phyloP scores from a whole-genome alignment of 2,329 filamentous ascomycete species.

The Tolypocladium pustulatum region DNA sequence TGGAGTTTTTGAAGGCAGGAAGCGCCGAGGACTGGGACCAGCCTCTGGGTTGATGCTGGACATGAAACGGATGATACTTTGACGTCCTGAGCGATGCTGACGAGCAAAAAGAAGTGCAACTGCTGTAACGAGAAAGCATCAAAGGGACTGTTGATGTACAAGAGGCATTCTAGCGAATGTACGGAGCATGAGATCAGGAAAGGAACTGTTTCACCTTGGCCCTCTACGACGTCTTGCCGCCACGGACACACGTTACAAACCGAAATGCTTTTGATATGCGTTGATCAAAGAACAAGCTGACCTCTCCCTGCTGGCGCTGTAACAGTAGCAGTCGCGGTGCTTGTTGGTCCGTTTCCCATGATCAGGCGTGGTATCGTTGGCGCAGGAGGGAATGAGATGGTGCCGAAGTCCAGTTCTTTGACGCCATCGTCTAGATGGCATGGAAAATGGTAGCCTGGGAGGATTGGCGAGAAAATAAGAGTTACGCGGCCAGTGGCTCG shows the following conservation, averaged over 20 bases:
- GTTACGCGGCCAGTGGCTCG: neutral
- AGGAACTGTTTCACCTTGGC: no score
- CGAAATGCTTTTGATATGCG: no score
- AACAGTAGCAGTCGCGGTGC: neutral
- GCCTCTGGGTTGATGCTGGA: neutral
- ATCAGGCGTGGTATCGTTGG: neutral
- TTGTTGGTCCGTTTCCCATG: neutral
- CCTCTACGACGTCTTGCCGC: no score
- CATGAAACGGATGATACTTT: neutral
- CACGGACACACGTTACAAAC: no score
- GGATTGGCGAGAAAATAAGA: neutral
- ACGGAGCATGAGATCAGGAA: neutral
- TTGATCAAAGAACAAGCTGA: neutral
- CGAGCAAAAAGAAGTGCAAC: neutral
- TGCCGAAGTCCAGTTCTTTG: neutral
- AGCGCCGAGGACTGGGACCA: conserved; percentile 5
- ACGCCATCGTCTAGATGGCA: neutral
- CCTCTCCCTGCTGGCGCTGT: neutral
- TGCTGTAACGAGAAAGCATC: neutral
- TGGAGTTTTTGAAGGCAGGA: conserved; percentile 20
- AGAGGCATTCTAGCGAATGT: no score
- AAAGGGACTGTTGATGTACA: neutral
- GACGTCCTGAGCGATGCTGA: neutral
- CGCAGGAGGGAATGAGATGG: neutral
- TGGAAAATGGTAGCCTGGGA: neutral